These are phyloP conservation scores for Trametes cinnabarina DNA, from an alignment of 768 basidiomycete species.

Conservation along the genomic window DNA sequence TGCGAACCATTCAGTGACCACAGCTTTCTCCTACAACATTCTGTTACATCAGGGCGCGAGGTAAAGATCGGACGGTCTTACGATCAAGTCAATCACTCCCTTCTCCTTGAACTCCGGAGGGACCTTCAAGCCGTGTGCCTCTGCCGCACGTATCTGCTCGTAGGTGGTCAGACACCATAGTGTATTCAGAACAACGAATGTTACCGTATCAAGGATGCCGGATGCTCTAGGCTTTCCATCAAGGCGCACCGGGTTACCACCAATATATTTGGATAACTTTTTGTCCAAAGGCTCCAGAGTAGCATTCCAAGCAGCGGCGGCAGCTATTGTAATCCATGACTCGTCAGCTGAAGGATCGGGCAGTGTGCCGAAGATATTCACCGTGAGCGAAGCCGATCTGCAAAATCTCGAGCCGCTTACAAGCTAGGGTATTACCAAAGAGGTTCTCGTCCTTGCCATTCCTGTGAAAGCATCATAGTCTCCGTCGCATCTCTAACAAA, in stretches of 20 bases:
- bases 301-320: slow-evolving; percentile 61
- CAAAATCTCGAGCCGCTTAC: slow-evolving; percentile 63
- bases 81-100: slow-evolving; percentile 55
- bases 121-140: slow-evolving; percentile 68
- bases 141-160: slow-evolving; percentile 58
- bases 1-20: slow-evolving; percentile 78
- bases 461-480: slow-evolving; percentile 33
- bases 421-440: slow-evolving; percentile 64
- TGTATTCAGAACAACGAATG: not conserved
- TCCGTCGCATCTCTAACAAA: not conserved
- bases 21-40: slow-evolving; percentile 57
- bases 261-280: slow-evolving; percentile 65
- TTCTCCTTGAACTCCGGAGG: slow-evolving; percentile 73
- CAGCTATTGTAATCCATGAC: slow-evolving; percentile 46
- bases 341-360: too few species aligned
- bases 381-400: slow-evolving; percentile 65
- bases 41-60: not conserved
- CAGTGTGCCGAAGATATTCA: too few species aligned
- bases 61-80: not conserved
- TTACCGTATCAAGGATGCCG: slow-evolving; percentile 71
- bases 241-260: slow-evolving; percentile 66
- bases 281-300: slow-evolving; percentile 59
- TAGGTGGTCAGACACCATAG: not conserved
- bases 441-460: slow-evolving; percentile 72
- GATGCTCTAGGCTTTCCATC: slow-evolving; percentile 76